Evolutionary conservation across 1,284 basidiomycete genomes (phyloP).

Genomic region (Ustilago xerochloae): DNA sequence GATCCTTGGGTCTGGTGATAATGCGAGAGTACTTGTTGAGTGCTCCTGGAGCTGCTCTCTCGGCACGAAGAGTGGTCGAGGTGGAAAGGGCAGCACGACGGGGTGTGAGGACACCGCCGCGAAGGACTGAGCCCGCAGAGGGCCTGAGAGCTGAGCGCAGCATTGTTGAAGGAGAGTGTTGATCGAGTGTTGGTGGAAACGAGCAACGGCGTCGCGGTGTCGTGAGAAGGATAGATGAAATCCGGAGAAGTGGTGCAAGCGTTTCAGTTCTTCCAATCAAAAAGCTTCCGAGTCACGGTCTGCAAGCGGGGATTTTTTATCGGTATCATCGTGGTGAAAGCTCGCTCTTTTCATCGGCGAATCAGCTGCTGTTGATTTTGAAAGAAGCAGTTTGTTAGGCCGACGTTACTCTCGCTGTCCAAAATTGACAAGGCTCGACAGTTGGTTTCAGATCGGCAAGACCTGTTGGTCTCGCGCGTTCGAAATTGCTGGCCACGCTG

Average conservation of each 20-base stretch:
- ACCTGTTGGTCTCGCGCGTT: slow-evolving; percentile 8
- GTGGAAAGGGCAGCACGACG: slow-evolving; percentile 37
- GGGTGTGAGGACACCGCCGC: slow-evolving; percentile 12
- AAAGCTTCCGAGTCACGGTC: slow-evolving; percentile 30
- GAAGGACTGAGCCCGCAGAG: slow-evolving; percentile 23
- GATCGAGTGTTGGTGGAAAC: slow-evolving; percentile 4
- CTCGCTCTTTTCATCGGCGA: slow-evolving; percentile 32
- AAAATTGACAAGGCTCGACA: not conserved
- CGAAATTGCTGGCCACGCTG: slow-evolving; percentile 8
- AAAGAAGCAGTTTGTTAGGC: not conserved
- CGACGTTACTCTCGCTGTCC: not conserved
- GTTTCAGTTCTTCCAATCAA: slow-evolving; percentile 4
- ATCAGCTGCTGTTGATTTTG: slow-evolving; percentile 15
- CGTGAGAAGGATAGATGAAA: not conserved
- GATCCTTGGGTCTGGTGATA: slow-evolving; percentile 67
- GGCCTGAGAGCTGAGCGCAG: slow-evolving; percentile 32
- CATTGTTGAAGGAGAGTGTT: slow-evolving; percentile 8
- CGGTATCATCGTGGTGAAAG: not conserved
- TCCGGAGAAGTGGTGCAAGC: slow-evolving; percentile 3
- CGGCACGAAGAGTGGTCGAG: slow-evolving; percentile 12
- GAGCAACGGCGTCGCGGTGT: not conserved
- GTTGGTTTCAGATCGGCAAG: slow-evolving; percentile 21
- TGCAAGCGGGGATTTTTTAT: slow-evolving; percentile 12
- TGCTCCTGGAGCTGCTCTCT: slow-evolving; percentile 56
- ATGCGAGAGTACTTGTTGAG: slow-evolving; percentile 63